Percentiles rank a stretch among this genome's conserved stretches.
Evolutionary conservation across 2,329 filamentous ascomycete species (phyloP).

Genomic region (Drechmeria coniospora): DNA sequence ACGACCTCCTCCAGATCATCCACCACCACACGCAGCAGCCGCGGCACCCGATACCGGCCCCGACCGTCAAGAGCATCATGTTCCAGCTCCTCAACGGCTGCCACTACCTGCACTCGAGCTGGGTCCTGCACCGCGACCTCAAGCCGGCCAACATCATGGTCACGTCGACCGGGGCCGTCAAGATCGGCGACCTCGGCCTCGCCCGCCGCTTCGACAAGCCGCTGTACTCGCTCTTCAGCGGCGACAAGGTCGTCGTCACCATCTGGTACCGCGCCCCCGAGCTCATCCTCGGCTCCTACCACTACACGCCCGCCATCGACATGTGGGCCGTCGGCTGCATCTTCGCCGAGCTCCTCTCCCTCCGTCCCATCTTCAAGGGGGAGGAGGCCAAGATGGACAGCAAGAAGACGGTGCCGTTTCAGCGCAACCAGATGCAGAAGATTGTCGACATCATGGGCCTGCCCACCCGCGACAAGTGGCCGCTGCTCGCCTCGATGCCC

Average conservation of each 20-base stretch:
- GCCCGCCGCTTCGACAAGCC: slow-evolving; percentile 91
- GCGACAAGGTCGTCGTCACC: slow-evolving; percentile 96
- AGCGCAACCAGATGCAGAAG: slow-evolving; percentile 97
- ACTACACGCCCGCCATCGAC: slow-evolving; percentile 94
- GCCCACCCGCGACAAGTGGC: slow-evolving; percentile 80
- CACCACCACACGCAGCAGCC: slow-evolving; percentile 90
- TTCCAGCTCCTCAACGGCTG: slow-evolving; percentile 92
- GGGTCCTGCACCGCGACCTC: slow-evolving; percentile 91
- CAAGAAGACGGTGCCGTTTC: slow-evolving; percentile 95
- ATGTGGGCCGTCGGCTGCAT: slow-evolving; percentile 98
- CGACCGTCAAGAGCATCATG: slow-evolving; percentile 84
- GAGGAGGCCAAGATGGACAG: slow-evolving; percentile 98
- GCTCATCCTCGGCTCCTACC: slow-evolving; percentile 76
- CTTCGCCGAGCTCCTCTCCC: slow-evolving; percentile 80
- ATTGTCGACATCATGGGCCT: slow-evolving; percentile 94
- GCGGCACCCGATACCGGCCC: slow-evolving; percentile 72
- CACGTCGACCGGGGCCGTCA: slow-evolving; percentile 75
- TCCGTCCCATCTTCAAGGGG: slow-evolving; percentile 93
- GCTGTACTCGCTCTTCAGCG: slow-evolving; percentile 75
- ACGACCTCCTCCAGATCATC: slow-evolving; percentile 93
- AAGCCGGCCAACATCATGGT: slow-evolving; percentile 99
- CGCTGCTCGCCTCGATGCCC: slow-evolving; percentile 68
- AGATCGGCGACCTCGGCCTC: slow-evolving; percentile 86
- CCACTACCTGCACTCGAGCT: slow-evolving; percentile 88
- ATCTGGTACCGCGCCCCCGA: slow-evolving; percentile 98